Conservation (phyloP, 2,329 filamentous ascomycete genomes). For the Coniochaeta pulveracea region DNA sequence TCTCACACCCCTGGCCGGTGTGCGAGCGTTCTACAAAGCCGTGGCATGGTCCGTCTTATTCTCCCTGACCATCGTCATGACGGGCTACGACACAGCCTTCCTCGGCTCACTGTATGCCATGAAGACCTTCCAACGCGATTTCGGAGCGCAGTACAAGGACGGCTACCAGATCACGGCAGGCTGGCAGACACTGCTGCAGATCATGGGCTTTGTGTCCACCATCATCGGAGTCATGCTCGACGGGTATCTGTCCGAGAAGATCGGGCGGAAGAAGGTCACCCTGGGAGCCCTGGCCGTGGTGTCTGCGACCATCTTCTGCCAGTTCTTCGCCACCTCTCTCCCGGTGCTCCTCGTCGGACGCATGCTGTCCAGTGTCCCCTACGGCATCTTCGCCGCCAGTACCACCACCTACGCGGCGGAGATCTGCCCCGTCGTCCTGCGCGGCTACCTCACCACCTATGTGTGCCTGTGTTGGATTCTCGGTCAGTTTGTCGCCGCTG, state of each 20-base stretch:
- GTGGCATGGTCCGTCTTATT: slow-evolving; percentile 14
- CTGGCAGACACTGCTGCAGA: slow-evolving; percentile 31
- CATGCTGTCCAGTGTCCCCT: slow-evolving; percentile 25
- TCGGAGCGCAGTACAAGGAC: slow-evolving; percentile 14
- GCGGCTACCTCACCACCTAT: slow-evolving; percentile 1
- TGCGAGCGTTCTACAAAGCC: slow-evolving; percentile 28
- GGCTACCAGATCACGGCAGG: slow-evolving; percentile 24
- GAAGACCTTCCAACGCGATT: slow-evolving; percentile 12
- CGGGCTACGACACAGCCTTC: slow-evolving; percentile 20
- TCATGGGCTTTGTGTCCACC: slow-evolving; percentile 23
- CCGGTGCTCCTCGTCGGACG: slow-evolving; percentile 20
- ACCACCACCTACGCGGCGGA: slow-evolving; percentile 16
- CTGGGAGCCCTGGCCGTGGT: slow-evolving; percentile 18
- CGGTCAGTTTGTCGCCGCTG: slow-evolving; percentile 24
- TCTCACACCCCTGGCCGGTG: slow-evolving; percentile 25
- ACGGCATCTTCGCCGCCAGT: slow-evolving; percentile 17
- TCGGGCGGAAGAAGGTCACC: slow-evolving; percentile 20
- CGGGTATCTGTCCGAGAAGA: neutral
- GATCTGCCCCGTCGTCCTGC: neutral
- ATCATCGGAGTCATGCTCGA: neutral
- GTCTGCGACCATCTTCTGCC: slow-evolving; percentile 22
- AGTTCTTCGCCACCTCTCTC: slow-evolving; percentile 23
- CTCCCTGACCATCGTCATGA: slow-evolving; percentile 13
- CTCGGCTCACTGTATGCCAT: slow-evolving; percentile 10
- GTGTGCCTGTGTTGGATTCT: slow-evolving; percentile 18